phyloP scores from a whole-genome alignment of 2,329 filamentous ascomycete genomes.

The Botrytis medusae region DNA sequence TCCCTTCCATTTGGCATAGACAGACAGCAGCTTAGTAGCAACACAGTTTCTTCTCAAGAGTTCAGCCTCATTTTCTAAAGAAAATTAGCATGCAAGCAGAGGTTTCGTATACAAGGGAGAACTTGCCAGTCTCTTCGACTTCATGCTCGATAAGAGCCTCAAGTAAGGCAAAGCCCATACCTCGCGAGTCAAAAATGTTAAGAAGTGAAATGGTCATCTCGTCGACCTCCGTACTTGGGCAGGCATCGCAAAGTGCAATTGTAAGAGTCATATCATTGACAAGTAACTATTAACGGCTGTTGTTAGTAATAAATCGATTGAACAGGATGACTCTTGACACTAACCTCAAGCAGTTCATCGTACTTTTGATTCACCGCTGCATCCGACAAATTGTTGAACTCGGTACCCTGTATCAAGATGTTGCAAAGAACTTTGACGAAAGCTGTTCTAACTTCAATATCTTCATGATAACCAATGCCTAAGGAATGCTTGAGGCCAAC shows the following conservation, averaged over 20 bases:
- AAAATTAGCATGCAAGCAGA: conserved; percentile 17
- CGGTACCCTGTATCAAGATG: conserved; percentile 68
- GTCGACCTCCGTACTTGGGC: conserved; percentile 66
- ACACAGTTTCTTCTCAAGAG: conserved; percentile 67
- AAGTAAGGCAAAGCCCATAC: conserved; percentile 61
- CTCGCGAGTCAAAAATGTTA: conserved; percentile 68
- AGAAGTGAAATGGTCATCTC: conserved; percentile 66
- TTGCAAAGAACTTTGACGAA: conserved; percentile 71
- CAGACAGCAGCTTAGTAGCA: conserved; percentile 69
- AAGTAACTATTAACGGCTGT: conserved; percentile 48
- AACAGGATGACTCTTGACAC: conserved; percentile 27
- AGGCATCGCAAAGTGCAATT: conserved; percentile 63
- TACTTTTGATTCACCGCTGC: conserved; percentile 68
- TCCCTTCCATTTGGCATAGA: conserved; percentile 72
- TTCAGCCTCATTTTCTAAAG: conserved; percentile 63
- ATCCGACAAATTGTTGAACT: conserved; percentile 68
- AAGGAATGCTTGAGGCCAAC: conserved; percentile 69
- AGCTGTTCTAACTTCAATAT: conserved; percentile 66
- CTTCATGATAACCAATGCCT: conserved; percentile 69
- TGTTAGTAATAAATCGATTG: conserved; percentile 19
- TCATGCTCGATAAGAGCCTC: conserved; percentile 68
- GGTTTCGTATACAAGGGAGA: neutral
- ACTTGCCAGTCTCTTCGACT: conserved; percentile 61
- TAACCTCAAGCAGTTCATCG: conserved; percentile 60
- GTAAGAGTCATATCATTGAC: conserved; percentile 63